Evolutionary conservation across 768 basidiomycete species (phyloP).

Genomic region (Trametes maxima): DNA sequence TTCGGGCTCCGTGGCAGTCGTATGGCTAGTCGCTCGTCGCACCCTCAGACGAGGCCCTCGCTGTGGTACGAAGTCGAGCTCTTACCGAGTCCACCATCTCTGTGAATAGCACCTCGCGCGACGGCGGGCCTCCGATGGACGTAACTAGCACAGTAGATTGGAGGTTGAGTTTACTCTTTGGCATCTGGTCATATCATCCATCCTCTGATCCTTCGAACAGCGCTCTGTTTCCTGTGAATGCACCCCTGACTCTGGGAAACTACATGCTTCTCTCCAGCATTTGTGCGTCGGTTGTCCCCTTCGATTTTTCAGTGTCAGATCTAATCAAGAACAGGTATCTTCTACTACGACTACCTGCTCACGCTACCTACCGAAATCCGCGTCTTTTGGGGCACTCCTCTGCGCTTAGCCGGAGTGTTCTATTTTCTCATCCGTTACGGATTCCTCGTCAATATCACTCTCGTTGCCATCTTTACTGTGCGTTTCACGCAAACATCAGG

Average conservation of each 20-base stretch:
- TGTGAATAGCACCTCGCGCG: too few relatives aligned
- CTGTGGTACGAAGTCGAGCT: too few relatives aligned
- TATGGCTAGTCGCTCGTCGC: too few relatives aligned
- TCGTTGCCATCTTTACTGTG: neutral
- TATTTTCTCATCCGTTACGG: neutral
- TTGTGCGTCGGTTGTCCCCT: neutral
- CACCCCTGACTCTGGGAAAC: neutral
- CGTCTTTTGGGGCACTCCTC: neutral
- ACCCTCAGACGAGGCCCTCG: too few relatives aligned
- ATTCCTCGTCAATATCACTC: neutral
- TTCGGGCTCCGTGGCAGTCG: too few relatives aligned
- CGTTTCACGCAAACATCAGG: neutral
- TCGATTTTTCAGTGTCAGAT: neutral
- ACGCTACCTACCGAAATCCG: neutral
- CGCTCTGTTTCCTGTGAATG: too few relatives aligned
- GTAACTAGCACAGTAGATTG: too few relatives aligned
- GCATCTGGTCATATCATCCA: too few relatives aligned
- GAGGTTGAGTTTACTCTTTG: too few relatives aligned
- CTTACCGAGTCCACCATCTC: too few relatives aligned
- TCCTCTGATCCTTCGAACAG: too few relatives aligned
- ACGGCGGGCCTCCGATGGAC: too few relatives aligned
- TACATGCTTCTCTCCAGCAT: neutral
- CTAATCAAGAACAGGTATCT: neutral
- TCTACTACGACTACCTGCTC: neutral
- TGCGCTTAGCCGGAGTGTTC: neutral